Percentiles rank a stretch among this genome's conserved stretches.
Conservation (phyloP, 176 grass and related monocot species). For the Cenchrus purpureus region DNA sequence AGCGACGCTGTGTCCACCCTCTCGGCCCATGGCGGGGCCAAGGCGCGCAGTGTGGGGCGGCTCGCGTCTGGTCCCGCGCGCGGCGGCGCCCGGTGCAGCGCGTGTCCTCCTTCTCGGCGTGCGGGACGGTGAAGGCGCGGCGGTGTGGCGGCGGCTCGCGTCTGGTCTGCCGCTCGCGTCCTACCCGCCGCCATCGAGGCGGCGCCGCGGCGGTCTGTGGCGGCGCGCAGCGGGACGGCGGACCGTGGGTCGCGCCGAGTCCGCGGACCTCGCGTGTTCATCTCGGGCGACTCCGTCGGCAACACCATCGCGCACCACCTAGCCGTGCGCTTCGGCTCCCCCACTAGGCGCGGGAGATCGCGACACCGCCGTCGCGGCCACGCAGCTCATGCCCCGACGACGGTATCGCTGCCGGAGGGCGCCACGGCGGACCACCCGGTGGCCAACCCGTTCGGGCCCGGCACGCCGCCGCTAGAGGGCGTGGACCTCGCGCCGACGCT, state of each 20-base stretch:
- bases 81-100: too few relatives aligned
- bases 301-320: constrained; percentile 80
- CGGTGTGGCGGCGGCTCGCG: too few relatives aligned
- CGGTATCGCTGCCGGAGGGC: constrained; percentile 72
- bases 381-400: constrained; percentile 85
- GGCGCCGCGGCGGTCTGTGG: too few relatives aligned
- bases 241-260: constrained; percentile 66
- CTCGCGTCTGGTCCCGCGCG: too few relatives aligned
- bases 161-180: too few relatives aligned
- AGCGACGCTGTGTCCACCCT: too few relatives aligned
- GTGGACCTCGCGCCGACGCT: constrained; percentile 67
- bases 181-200: too few relatives aligned
- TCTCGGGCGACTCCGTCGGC: constrained; percentile 86
- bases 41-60: too few relatives aligned
- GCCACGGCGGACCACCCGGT: constrained; percentile 68
- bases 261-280: constrained; percentile 64
- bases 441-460: constrained; percentile 73
- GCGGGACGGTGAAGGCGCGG: too few relatives aligned
- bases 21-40: too few relatives aligned
- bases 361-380: constrained; percentile 39
- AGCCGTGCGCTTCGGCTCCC: constrained; percentile 64
- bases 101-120: too few relatives aligned
- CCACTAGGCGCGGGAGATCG: neutral
- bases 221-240: neutral
- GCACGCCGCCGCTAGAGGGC: constrained; percentile 46